phyloP scores from a whole-genome alignment of 805 yeast species.

The Barnettozyma wickerhamii region DNA sequence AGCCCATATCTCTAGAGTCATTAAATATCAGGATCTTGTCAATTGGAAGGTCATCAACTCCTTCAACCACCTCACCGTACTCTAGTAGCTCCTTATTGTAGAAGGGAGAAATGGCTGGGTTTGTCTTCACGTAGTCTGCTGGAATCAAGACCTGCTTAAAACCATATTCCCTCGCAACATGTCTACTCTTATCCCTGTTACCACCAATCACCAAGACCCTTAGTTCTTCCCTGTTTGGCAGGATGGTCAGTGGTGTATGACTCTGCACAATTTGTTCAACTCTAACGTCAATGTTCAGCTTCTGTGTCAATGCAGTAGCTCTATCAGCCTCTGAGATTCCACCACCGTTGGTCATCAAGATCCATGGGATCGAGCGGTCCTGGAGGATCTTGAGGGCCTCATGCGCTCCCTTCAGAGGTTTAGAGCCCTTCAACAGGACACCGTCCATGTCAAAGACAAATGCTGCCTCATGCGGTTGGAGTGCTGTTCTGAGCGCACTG shows the following conservation, averaged over 20 bases:
- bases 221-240: conserved; percentile 44
- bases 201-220: conserved; percentile 87
- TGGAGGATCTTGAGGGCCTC: conserved; percentile 55
- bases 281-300: conserved; percentile 31
- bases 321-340: conserved; percentile 68
- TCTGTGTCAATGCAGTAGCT: conserved; percentile 44
- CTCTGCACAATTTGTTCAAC: conserved; percentile 68
- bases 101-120: conserved; percentile 78
- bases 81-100: conserved; percentile 45
- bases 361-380: conserved; percentile 59
- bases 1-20: conserved; percentile 86
- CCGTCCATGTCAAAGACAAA: conserved; percentile 62
- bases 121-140: conserved; percentile 59
- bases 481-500: background rate
- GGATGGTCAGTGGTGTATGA: conserved; percentile 77
- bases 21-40: conserved; percentile 82
- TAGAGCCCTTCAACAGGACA: conserved; percentile 71
- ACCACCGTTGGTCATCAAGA: conserved; percentile 89
- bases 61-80: conserved; percentile 26
- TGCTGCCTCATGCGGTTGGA: conserved; percentile 15
- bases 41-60: conserved; percentile 20
- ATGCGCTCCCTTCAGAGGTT: conserved; percentile 61
- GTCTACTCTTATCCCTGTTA: conserved; percentile 58
- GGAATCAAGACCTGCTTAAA: conserved; percentile 71
- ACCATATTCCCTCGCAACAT: conserved; percentile 74